Evolutionary conservation across 2,329 filamentous ascomycete genomes (phyloP), one percentile per base, ranked within the genome.

Genomic region (Mycocentrospora acerina): DNA sequence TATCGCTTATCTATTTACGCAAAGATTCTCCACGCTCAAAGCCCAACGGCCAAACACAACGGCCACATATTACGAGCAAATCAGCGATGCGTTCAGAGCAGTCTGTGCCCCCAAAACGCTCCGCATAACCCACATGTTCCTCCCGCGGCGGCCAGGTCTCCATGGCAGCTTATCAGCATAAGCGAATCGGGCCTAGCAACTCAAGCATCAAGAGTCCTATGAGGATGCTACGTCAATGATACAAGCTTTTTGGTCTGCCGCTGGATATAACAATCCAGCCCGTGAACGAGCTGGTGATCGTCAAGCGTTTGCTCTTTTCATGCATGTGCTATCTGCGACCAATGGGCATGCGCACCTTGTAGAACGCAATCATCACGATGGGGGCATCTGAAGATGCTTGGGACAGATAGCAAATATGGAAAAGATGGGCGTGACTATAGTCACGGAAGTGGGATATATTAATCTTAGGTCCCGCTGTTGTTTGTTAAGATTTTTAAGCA

Each of bases 251-350:
- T 22, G 9, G 19, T 22, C 19, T 22, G 9, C 19, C 19, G 19
- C 9, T 6, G 19, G 19, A 22, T 22, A 9, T 9, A 22, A 9
- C 19, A 9, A 22, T 22, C 19, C 19, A 22, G 19, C 19, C 19
- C 19, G 9, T 9, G 19, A 22, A 9, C 19, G 19, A 9, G 19
- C 9, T 9, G 19, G 9, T 22, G 19, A 6, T 22, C 19, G 19
- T 22, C 19, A 9, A 9, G 19, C 19, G 19, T 22, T 22, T 22
- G 5, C 19, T 22, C 19, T 22, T 22, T 22, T 6, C 34, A 31
- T 38, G 29, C 18, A 29, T 32, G 8, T 36, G 37, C 47, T 56
- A 59, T 56, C 55, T 59, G 32, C 24, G 31, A 14, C 54, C 55
- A 57, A 57, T 59, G 28, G 51, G 13, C 13, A 12, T 10, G 16